A percentile compares a stretch with the other conserved stretches of the same genome.
These are phyloP conservation scores for Kondoa malvinella DNA, from an alignment of 768 basidiomycete genomes.

Conservation along the genomic window DNA sequence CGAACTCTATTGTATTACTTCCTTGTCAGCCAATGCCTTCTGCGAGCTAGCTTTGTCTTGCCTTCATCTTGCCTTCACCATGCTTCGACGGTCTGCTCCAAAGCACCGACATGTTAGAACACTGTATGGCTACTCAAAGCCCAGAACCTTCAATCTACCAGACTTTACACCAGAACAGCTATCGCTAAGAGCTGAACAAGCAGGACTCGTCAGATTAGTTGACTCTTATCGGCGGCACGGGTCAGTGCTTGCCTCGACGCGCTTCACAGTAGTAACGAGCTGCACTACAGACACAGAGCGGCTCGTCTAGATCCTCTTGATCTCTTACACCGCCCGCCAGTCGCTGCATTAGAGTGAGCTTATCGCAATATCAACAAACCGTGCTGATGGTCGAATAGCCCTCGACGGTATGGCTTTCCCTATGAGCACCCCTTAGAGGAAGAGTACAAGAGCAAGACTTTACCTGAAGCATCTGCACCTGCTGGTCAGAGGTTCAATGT, in stretches of 20 bases:
- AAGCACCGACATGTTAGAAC: slow-evolving; percentile 3
- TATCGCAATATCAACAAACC: too few species aligned
- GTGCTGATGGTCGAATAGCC: too few species aligned
- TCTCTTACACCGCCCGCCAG: slow-evolving; percentile 51
- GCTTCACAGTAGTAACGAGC: slow-evolving; percentile 26
- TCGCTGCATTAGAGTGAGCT: slow-evolving; percentile 18
- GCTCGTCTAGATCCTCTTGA: slow-evolving; percentile 76
- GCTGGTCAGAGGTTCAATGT: slow-evolving; percentile 10
- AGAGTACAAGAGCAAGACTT: background rate
- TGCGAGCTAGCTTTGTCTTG: too few species aligned
- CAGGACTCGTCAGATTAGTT: slow-evolving; percentile 66
- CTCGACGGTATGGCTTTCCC: background rate
- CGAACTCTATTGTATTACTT: too few species aligned
- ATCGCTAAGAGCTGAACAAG: slow-evolving; percentile 51
- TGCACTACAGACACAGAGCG: slow-evolving; percentile 56
- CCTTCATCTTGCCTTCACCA: too few species aligned
- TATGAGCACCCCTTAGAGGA: background rate
- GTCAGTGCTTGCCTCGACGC: slow-evolving; percentile 18
- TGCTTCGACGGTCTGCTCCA: too few species aligned
- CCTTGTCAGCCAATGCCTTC: too few species aligned
- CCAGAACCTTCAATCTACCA: slow-evolving; percentile 10
- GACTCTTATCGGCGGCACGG: slow-evolving; percentile 44
- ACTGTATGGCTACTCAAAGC: slow-evolving; percentile 12
- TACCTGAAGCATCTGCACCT: background rate
- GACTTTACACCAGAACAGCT: slow-evolving; percentile 43